Evolutionary conservation across 768 basidiomycete species (phyloP).

Genomic region (Trametes gibbosa): DNA sequence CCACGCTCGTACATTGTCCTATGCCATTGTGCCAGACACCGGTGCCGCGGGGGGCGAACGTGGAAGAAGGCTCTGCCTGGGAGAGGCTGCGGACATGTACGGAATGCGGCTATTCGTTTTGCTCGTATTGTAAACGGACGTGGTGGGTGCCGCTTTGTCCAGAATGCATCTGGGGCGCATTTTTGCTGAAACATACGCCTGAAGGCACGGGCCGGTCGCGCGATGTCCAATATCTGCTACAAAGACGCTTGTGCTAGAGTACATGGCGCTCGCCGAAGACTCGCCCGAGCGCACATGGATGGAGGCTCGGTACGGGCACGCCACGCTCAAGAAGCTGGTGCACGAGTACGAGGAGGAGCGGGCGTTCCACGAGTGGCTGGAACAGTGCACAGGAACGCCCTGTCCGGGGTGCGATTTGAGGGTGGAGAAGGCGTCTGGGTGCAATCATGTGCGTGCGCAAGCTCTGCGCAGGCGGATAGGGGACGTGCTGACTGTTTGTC

Average conservation of each 20-base stretch:
- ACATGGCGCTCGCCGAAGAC: slow-evolving; percentile 54
- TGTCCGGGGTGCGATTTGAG: slow-evolving; percentile 73
- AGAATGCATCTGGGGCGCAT: not conserved
- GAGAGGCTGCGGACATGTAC: slow-evolving; percentile 70
- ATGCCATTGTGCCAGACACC: slow-evolving; percentile 78
- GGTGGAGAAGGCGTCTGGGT: slow-evolving; percentile 77
- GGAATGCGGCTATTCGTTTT: slow-evolving; percentile 75
- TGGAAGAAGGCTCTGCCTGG: slow-evolving; percentile 64
- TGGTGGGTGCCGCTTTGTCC: slow-evolving; percentile 48
- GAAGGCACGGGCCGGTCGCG: slow-evolving; percentile 80
- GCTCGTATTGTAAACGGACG: slow-evolving; percentile 75
- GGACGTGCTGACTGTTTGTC: not conserved
- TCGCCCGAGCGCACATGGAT: slow-evolving; percentile 49
- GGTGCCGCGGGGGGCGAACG: slow-evolving; percentile 54
- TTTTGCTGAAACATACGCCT: slow-evolving; percentile 4
- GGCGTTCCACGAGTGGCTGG: slow-evolving; percentile 72
- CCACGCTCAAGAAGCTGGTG: slow-evolving; percentile 59
- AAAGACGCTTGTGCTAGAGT: slow-evolving; percentile 64
- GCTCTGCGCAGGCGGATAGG: not conserved
- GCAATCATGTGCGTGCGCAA: slow-evolving; percentile 69
- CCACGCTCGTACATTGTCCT: slow-evolving; percentile 78
- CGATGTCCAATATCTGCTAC: slow-evolving; percentile 67
- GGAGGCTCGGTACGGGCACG: slow-evolving; percentile 64
- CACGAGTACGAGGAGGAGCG: slow-evolving; percentile 67
- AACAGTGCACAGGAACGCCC: slow-evolving; percentile 53